Percentiles rank a stretch among this genome's conserved stretches.
Evolutionary conservation across 768 basidiomycete species (phyloP).

Genomic region (Boletellus emodensis): DNA sequence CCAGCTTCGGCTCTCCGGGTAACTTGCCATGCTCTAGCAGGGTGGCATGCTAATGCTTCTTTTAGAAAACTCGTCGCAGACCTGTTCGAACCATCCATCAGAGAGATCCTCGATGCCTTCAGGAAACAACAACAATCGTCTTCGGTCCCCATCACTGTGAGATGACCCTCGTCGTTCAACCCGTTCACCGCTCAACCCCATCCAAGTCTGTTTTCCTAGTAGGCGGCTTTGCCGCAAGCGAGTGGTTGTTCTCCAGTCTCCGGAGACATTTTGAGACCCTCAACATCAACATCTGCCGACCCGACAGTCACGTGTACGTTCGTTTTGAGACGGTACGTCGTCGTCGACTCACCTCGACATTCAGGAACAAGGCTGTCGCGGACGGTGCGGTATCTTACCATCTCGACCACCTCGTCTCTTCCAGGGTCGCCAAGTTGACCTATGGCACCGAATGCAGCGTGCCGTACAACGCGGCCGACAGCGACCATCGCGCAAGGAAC

Average conservation of each 20-base stretch:
- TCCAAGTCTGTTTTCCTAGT: conserved; percentile 44
- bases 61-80: conserved; percentile 36
- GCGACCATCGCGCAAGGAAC: conserved; percentile 40
- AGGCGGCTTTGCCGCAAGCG: conserved; percentile 50
- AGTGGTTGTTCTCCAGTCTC: conserved; percentile 45
- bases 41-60: background rate
- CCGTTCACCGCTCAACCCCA: background rate
- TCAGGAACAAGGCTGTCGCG: conserved; percentile 48
- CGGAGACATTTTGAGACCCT: conserved; percentile 35
- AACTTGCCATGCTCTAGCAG: background rate
- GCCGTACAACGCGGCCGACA: conserved; percentile 32
- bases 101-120: conserved; percentile 36
- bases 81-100: conserved; percentile 43
- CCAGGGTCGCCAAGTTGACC: conserved; percentile 44
- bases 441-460: conserved; percentile 44
- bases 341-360: conserved; percentile 10
- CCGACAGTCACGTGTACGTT: conserved; percentile 54
- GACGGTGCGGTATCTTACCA: conserved; percentile 44
- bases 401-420: conserved; percentile 46
- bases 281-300: conserved; percentile 43
- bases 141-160: conserved; percentile 31
- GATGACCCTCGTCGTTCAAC: background rate
- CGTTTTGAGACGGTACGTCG: background rate
- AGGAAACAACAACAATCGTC: conserved; percentile 30
- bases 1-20: conserved; percentile 39